A percentile compares a stretch with the other conserved stretches of the same genome.
These are phyloP conservation scores for Alternaria conjuncta DNA, from an alignment of 2,329 filamentous ascomycete species.

Conservation along the genomic window DNA sequence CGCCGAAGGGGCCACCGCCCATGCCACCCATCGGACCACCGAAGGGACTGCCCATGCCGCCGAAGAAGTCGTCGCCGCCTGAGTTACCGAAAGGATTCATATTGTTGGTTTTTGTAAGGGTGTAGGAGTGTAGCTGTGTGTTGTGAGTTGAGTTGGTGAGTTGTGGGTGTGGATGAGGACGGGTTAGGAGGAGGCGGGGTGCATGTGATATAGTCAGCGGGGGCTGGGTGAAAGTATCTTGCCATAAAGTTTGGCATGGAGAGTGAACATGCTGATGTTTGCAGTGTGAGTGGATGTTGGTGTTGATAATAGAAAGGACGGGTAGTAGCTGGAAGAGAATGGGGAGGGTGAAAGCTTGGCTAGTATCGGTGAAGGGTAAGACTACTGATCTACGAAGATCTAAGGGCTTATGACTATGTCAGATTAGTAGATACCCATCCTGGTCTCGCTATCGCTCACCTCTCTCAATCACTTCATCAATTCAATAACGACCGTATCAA, in stretches of 20 bases:
- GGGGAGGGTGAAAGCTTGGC: not conserved
- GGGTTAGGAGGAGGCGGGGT: not conserved
- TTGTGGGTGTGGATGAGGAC: not conserved
- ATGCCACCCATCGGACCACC: not conserved
- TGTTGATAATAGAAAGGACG: no score
- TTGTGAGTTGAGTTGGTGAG: not conserved
- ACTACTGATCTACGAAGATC: not conserved
- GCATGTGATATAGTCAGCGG: not conserved
- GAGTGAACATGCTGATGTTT: no score
- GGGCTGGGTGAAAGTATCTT: not conserved
- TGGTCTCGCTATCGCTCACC: not conserved
- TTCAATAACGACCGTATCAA: not conserved
- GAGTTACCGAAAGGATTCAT: not conserved
- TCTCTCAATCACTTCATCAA: not conserved
- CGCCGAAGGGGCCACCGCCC: not conserved
- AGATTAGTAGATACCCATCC: not conserved
- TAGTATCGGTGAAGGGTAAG: no score
- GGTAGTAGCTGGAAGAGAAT: not conserved
- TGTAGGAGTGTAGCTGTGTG: not conserved
- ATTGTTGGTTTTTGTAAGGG: not conserved
- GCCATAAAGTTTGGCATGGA: not conserved
- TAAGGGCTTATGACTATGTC: fast-evolving
- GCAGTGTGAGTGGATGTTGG: not conserved
- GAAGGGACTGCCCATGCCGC: not conserved
- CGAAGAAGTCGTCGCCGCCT: not conserved